Evolutionary conservation across 169 alveolate genomes (phyloP), one percentile per base, ranked within the genome.

Genomic region (Babesia ovata): DNA sequence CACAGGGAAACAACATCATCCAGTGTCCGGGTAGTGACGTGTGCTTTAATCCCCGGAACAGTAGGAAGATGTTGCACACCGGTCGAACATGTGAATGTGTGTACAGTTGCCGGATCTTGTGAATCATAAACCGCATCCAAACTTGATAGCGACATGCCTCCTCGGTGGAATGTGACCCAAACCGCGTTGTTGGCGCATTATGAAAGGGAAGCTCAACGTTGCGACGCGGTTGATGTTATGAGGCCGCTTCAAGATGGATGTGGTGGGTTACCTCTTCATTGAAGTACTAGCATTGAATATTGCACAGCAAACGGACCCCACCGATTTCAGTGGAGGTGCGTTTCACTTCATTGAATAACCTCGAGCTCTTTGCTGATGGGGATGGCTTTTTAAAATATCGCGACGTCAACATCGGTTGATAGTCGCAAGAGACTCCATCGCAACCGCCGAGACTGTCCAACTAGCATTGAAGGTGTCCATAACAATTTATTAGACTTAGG

Each of bases 281-380:
- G 24, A 17, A 61, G 54, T n/a, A 61, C 70, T 61, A 26, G 70
- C 70, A 61, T 61, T 61, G 9, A 57, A 39, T 61, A 36, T 50
- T 36, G 70, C 54, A 36, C n/a, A 36, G 70, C 70, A 33, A 61
- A 39, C 45, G 9, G 9, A 4, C 42, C 2, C 70, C 70, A 22
- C 70, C 42, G 54, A 17, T 36, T 36, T 61, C 19, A 7, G 54
- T n/a, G 33, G 70, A 33, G n/a, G 11, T n/a, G 13, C 28, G 70
- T 22, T 61, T 61, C 70, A 61, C 70, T 61, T 61, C 70, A 61
- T 61, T 61, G 54, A 61, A 36, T 61, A 50, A 13, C 54, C 70
- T 33, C 39, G 39, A 6, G 39, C 2, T 33, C 6, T 2, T 33
- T 33, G 39, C 39, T 33, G 39, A 6, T 33, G 39, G 39, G 39